phyloP scores from a whole-genome alignment of 306 rosid species.

The Purshia tridentata region DNA sequence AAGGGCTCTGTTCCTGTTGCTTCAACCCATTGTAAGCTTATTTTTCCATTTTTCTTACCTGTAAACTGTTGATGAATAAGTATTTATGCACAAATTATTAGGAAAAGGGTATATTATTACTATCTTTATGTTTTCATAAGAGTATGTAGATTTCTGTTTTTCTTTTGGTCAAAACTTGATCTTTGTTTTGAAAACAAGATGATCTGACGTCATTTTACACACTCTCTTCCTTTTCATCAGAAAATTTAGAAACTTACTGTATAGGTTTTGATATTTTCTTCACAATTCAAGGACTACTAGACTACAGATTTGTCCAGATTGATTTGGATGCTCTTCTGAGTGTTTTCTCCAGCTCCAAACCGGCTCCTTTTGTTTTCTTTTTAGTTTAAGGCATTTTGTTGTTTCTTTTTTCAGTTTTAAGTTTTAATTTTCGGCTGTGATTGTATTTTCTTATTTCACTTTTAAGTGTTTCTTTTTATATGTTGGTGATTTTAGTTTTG shows the following conservation, averaged over 20 bases:
- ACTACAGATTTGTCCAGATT: not conserved
- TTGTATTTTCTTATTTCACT: not conserved
- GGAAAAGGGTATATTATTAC: not conserved
- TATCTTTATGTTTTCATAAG: not conserved
- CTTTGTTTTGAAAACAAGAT: not conserved
- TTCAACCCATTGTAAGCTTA: not conserved
- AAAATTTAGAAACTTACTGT: not conserved
- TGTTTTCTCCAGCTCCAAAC: not conserved
- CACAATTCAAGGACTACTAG: not conserved
- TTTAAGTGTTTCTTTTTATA: conserved; percentile 3
- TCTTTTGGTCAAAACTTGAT: not conserved
- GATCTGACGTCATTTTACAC: not conserved
- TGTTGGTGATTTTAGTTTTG: conserved; percentile 53
- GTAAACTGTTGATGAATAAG: not conserved
- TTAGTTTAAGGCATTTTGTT: not conserved
- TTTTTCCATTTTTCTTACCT: not conserved
- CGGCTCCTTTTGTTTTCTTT: not conserved
- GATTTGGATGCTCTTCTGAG: not conserved
- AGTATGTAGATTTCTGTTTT: not conserved
- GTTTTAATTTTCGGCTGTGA: not conserved
- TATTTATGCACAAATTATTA: not conserved
- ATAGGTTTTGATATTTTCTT: not conserved
- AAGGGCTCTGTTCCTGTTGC: not conserved
- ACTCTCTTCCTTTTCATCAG: not conserved
- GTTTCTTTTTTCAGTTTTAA: not conserved